A percentile compares a stretch with the other conserved stretches of the same genome.
These are phyloP conservation scores for Penstemon davidsonii DNA, from an alignment of 257 asterid genomes.

Conservation along the genomic window DNA sequence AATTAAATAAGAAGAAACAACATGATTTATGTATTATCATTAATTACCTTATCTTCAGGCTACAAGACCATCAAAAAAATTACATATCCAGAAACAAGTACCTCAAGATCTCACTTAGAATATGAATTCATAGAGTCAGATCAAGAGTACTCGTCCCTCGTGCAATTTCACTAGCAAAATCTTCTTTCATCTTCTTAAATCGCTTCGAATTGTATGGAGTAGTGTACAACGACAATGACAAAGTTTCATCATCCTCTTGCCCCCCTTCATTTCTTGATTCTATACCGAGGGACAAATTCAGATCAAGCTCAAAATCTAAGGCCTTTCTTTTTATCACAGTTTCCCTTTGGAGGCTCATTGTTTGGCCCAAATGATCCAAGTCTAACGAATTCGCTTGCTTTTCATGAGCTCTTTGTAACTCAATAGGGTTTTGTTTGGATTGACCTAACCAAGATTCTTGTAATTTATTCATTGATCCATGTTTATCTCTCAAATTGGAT, in stretches of 20 bases:
- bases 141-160: constrained; percentile 82
- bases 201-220: constrained; percentile 29
- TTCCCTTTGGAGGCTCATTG: too few relatives aligned
- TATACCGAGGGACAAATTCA: constrained; percentile 57
- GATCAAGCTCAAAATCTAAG: constrained; percentile 35
- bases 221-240: constrained; percentile 49
- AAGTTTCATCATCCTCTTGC: constrained; percentile 35
- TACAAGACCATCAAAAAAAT: constrained; percentile 34
- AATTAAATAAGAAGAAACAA: background rate
- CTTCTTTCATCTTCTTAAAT: constrained; percentile 40
- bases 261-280: constrained; percentile 31
- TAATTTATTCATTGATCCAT: constrained; percentile 26
- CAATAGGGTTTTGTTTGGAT: constrained; percentile 41
- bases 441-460: constrained; percentile 29
- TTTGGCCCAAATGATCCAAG: background rate
- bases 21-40: constrained; percentile 25
- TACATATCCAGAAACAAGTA: constrained; percentile 40
- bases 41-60: constrained; percentile 28
- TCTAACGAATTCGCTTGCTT: constrained; percentile 15
- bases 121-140: constrained; percentile 90
- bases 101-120: constrained; percentile 86
- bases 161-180: constrained; percentile 26
- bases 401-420: constrained; percentile 18
- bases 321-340: constrained; percentile 49
- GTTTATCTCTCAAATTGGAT: constrained; percentile 20